These are phyloP conservation scores for Phyllosticta capitalensis DNA, from an alignment of 2,329 filamentous ascomycete genomes.

Conservation along the genomic window DNA sequence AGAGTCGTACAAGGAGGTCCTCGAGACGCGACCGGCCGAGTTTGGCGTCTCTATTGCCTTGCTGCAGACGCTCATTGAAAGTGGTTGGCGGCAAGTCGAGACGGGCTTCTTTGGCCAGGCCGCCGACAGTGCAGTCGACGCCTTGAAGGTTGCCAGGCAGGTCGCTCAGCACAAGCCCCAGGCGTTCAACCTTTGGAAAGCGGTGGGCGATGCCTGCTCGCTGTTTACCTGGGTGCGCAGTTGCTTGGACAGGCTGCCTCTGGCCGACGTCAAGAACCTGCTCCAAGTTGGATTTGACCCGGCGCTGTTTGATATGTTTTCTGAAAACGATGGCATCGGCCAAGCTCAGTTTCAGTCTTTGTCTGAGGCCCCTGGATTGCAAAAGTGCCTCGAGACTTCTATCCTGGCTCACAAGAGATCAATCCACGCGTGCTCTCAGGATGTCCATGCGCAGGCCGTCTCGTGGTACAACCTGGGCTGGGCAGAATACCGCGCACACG, in stretches of 20 bases:
- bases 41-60: conserved; percentile 81
- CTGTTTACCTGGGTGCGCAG: conserved; percentile 72
- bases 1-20: conserved; percentile 62
- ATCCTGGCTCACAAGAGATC: conserved; percentile 85
- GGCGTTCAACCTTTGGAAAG: conserved; percentile 94
- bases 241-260: conserved; percentile 54
- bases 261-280: conserved; percentile 47
- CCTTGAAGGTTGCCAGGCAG: conserved; percentile 56
- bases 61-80: conserved; percentile 80
- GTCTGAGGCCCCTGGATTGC: conserved; percentile 27
- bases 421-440: conserved; percentile 60
- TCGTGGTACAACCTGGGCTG: conserved; percentile 95
- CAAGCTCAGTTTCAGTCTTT: conserved; percentile 25
- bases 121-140: conserved; percentile 57
- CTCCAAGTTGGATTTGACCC: conserved; percentile 45
- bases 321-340: conserved; percentile 59
- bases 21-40: conserved; percentile 59
- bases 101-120: conserved; percentile 82
- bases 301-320: conserved; percentile 52
- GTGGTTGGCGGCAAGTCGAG: conserved; percentile 64
- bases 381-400: conserved; percentile 56
- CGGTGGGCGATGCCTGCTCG: conserved; percentile 77
- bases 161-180: conserved; percentile 53
- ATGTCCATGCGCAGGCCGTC: conserved; percentile 84
- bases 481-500: conserved; percentile 77